Evolutionary conservation across 768 basidiomycete genomes (phyloP).

Genomic region (Trametes maxima): DNA sequence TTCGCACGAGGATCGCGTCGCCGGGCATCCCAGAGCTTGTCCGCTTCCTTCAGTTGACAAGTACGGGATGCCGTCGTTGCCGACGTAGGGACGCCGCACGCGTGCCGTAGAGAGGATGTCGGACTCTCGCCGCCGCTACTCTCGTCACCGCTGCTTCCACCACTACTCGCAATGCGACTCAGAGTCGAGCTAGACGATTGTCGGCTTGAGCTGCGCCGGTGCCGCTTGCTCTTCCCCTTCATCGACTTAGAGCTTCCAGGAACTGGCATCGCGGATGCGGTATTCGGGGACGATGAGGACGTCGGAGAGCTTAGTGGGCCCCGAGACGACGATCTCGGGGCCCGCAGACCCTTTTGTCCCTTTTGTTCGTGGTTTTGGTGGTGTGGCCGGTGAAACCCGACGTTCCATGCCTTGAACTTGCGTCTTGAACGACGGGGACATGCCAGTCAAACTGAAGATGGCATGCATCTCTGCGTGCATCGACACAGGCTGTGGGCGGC

Average conservation of each 20-base stretch:
- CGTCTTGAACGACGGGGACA: slow-evolving; percentile 54
- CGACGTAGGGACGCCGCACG: not conserved
- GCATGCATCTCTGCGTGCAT: slow-evolving; percentile 67
- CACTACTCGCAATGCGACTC: not conserved
- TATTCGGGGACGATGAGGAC: not conserved
- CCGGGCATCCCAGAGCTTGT: slow-evolving; percentile 37
- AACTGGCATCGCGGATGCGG: not conserved
- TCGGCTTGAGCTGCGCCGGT: slow-evolving; percentile 4
- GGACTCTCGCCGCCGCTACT: slow-evolving; percentile 16
- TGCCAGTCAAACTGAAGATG: slow-evolving; percentile 53
- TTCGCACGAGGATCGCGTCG: slow-evolving; percentile 46
- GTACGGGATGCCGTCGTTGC: slow-evolving; percentile 4
- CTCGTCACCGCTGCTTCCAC: slow-evolving; percentile 5
- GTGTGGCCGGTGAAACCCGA: slow-evolving; percentile 31
- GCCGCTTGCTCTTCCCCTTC: slow-evolving; percentile 19
- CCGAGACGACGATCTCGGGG: slow-evolving; percentile 20
- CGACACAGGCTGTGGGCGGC: slow-evolving; percentile 36
- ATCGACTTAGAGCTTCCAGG: slow-evolving; percentile 9
- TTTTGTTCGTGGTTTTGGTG: slow-evolving; percentile 29
- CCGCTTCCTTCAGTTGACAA: slow-evolving; percentile 16
- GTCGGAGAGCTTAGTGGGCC: slow-evolving; percentile 8
- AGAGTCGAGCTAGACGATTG: not conserved
- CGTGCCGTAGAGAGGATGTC: not conserved
- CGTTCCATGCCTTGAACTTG: slow-evolving; percentile 49
- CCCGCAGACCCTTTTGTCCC: slow-evolving; percentile 26